A percentile compares a stretch with the other conserved stretches of the same genome.
These are phyloP conservation scores for Scutellaria barbata DNA, from an alignment of 257 asterid species.

Conservation along the genomic window DNA sequence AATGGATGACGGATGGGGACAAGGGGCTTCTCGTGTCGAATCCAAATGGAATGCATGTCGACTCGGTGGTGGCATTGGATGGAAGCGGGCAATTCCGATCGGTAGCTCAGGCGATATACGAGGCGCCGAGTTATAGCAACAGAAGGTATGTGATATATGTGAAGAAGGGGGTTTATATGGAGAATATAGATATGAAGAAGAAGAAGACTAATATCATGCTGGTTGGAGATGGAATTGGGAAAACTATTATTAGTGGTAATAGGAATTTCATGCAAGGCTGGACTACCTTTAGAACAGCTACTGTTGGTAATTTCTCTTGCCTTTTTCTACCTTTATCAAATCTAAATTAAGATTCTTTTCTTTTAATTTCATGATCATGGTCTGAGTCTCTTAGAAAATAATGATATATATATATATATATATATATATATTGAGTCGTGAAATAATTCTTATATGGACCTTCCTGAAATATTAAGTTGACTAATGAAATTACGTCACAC, in stretches of 20 bases:
- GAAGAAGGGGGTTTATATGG: conserved; percentile 84
- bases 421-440: too few species aligned
- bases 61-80: conserved; percentile 75
- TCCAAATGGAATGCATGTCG: conserved; percentile 63
- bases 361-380: too few species aligned
- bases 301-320: conserved; percentile 59
- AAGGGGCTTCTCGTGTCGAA: conserved; percentile 47
- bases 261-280: conserved; percentile 98
- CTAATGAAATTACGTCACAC: too few species aligned
- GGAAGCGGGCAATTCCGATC: conserved; percentile 74
- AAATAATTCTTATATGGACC: too few species aligned
- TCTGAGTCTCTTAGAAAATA: too few species aligned
- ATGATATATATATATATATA: too few species aligned
- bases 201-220: conserved; percentile 86
- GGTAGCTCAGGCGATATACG: conserved; percentile 64
- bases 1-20: conserved; percentile 87
- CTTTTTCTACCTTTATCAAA: too few species aligned
- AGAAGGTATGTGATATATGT: conserved; percentile 84
- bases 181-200: conserved; percentile 89
- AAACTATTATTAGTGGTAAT: conserved; percentile 66
- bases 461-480: too few species aligned
- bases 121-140: conserved; percentile 70
- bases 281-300: conserved; percentile 93
- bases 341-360: too few species aligned
- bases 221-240: conserved; percentile 90